A percentile compares a stretch with the other conserved stretches of the same genome.
Conservation (phyloP, 2,329 filamentous ascomycete genomes). For the Cladobotryum mycophilum region DNA sequence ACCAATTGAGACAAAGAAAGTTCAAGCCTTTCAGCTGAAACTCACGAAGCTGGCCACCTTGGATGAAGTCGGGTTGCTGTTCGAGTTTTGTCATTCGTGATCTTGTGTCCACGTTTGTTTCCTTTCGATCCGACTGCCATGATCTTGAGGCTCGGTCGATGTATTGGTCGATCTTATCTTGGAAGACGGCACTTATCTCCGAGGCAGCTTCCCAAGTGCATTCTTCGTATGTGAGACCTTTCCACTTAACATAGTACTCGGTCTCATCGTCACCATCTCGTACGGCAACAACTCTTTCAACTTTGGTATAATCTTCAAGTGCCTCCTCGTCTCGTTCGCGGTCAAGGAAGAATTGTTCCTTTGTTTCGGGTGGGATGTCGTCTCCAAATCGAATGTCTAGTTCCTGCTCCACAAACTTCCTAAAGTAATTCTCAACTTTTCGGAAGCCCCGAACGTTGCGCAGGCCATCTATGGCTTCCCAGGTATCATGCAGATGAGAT, state of each 20-base stretch:
- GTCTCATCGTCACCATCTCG: conserved; percentile 72
- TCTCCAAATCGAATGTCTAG: conserved; percentile 70
- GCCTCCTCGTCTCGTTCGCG: conserved; percentile 86
- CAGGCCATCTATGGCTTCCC: conserved; percentile 75
- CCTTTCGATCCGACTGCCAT: conserved; percentile 71
- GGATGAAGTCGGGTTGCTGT: conserved; percentile 78
- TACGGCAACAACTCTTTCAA: conserved; percentile 85
- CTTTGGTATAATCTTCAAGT: conserved; percentile 81
- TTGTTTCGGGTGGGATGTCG: conserved; percentile 74
- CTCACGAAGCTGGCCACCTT: conserved; percentile 75
- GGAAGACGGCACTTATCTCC: conserved; percentile 70
- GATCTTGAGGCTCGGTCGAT: conserved; percentile 76
- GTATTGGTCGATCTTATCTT: conserved; percentile 87
- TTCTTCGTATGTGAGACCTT: conserved; percentile 83
- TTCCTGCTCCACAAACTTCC: conserved; percentile 74
- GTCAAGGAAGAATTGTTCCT: conserved; percentile 92
- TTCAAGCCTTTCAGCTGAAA: conserved; percentile 94
- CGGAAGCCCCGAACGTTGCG: conserved; percentile 75
- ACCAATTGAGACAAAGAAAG: conserved; percentile 95
- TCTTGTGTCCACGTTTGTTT: conserved; percentile 70
- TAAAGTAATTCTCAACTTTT: conserved; percentile 91
- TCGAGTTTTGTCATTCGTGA: conserved; percentile 67
- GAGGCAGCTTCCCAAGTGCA: conserved; percentile 87
- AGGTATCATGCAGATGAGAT: conserved; percentile 92
- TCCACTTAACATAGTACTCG: conserved; percentile 97